Evolutionary conservation across 192 early-diverging fungal species (phyloP), one percentile per base, ranked within the genome.

Genomic region (Entomortierella parvispora): DNA sequence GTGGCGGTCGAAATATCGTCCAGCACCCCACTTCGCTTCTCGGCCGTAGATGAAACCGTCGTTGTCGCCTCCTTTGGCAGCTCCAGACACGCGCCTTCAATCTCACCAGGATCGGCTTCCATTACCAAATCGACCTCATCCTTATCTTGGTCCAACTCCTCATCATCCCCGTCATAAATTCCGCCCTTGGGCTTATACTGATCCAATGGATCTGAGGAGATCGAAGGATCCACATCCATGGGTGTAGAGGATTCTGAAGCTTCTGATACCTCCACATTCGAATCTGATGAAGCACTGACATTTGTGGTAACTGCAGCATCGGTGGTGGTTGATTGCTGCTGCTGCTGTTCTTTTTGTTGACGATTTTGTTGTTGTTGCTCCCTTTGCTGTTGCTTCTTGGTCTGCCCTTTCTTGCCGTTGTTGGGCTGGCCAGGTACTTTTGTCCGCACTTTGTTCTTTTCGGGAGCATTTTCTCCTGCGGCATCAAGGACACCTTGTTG

Each of bases 51-150:
- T 40, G 58, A 12, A 5, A 45, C 42, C n/a, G 48, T 40, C 51
- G 60, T 0, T 62, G 34, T 40, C 47, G 37, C 49, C 4, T 68
- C 60, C 61, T 77, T 77, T 51, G 74, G 74, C 40, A 77, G 48
- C 42, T 77, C 74, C 26, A 77, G 43, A 33, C 74, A 77, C 33
- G 74, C 74, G 20, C 74, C 74, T 28, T 77, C 74, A 2, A 64
- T 43, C 49, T 77, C 74, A 37, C 74, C 74, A 63, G 74, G 74
- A 37, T 77, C 74, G 0, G 74, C 74, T 25, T 77, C 74, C 74
- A 77, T 77, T 4, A 77, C 60, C 25, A 77, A 47, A 64, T 77
- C 74, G 11, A 77, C 61, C 43, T 77, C 74, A 45, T 77, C 74
- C 55, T 68, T 77, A 4, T 57, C 65, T 12, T 44, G 25, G 7